Base-by-base conservation (phyloP, 306 rosid genomes). In the Gastrolobium villosum region DNA sequence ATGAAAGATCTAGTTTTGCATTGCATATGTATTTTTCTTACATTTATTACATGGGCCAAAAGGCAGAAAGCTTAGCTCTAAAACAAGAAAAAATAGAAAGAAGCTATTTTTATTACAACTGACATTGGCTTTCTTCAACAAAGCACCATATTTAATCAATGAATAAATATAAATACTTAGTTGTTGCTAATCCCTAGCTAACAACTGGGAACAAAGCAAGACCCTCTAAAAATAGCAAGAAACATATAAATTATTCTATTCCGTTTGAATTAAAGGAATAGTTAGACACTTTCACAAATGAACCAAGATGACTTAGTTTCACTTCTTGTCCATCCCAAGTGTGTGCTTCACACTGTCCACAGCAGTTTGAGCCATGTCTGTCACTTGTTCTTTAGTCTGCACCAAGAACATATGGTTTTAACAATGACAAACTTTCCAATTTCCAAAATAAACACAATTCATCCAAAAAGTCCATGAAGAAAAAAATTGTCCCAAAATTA, bases 331-430 rank as follows among this genome's bases (percentile, higher is more conserved):
- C 88, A 85, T 84, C 5, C 96, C 96, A 4, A 90, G 88, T 37
- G 91, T 87, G 77, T 74, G 86, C 85, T 88, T 90, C 72, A 90
- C 93, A 26, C 10, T 79, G 0, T 87, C 93, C 75, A 85, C 53
- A 63, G 92, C 89, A 50, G 84, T 88, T 15, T 88, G 92, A 79
- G 92, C 89, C 89, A 88, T 85, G 81, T 10, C 81, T 84, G 37
- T 88, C 87, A 87, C 72, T 65, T 87, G 90, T 45, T 87, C 93
- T 65, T 88, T 91, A 8, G 90, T 88, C 96, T 90, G 72, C 60
- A 68, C 14, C 72, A 84, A 52, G 0, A 66, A 50, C 1, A 66
- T 40, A 43, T 61, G 35, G 26, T 64, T n/a, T 59, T 13, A 70
- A 40, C 10, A 30, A 39, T 14, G 7, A 65, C 64, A 49, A 14